Base-by-base conservation (phyloP, 257 asterid species). In the Solanum corneliomulleri region DNA sequence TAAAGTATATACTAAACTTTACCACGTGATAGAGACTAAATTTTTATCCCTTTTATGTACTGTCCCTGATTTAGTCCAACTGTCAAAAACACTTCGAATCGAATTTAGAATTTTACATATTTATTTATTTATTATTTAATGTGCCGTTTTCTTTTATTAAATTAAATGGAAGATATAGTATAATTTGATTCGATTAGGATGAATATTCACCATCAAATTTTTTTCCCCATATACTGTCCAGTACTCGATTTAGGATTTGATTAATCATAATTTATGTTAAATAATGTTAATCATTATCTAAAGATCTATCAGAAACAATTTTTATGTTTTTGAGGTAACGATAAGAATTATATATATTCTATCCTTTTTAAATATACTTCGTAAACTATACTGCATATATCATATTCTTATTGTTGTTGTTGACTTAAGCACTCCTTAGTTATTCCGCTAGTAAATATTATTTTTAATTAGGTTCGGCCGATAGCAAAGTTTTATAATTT, bases 311-410 rank as follows among this genome's bases (percentile, higher is more conserved):
- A 27, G 27, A 27, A 27, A 27, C 27, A 16, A 18, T 16, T 0
- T 56, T 56, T 56, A 56, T 56, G 4, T 7, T 56, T 16, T 0
- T 49, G 1, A 15, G 60, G 1, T 49, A 56, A 6, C 0, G 0
- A 56, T 56, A 56, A 60, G 6, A 23, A 9, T 0, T 60, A 3
- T 0, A 0, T 60, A 21, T 11, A 60, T 4, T 23, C 0, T 9
- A 60, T 21, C 1, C 6, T 60, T 4, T 60, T 21, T 1, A 21
- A 0, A 23, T 60, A 23, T 4, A 60, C 27, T 23, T 23, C 9
- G 5, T 60, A 1, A 5, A 23, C 1, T 23, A 60, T 3, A 9
- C 0, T 9, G 4, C 27, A 60, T 21, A 60, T 60, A 2, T 58
- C 3, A 0, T 49, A 5, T 49, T 58, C 1, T 58, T 58, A 10